These are phyloP conservation scores for Hortiboletus flavorubellus DNA, from an alignment of 768 basidiomycete genomes.

Conservation along the genomic window DNA sequence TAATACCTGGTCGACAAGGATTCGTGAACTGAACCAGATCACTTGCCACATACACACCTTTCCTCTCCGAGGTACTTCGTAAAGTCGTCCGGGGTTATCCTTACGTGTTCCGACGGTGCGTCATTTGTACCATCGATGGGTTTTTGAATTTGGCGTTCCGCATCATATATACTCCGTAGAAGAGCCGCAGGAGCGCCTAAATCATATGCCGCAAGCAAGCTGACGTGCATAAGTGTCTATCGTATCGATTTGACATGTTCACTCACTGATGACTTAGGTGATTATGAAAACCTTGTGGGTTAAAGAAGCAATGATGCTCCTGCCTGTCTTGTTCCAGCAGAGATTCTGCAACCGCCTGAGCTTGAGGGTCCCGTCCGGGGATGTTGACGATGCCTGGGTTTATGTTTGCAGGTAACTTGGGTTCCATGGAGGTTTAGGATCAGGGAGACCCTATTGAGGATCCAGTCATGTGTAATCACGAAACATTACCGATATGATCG, in stretches of 20 bases:
- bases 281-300: slow-evolving; percentile 47
- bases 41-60: slow-evolving; percentile 37
- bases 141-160: slow-evolving; percentile 36
- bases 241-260: background rate
- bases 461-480: background rate
- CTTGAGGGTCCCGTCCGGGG: slow-evolving; percentile 43
- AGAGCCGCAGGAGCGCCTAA: slow-evolving; percentile 46
- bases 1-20: slow-evolving; percentile 26
- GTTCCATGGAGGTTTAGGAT: background rate
- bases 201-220: slow-evolving; percentile 55
- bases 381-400: slow-evolving; percentile 43
- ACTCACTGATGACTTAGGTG: slow-evolving; percentile 59
- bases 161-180: slow-evolving; percentile 48
- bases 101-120: slow-evolving; percentile 6
- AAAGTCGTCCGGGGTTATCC: slow-evolving; percentile 46
- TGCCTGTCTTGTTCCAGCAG: slow-evolving; percentile 48
- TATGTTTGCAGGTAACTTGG: slow-evolving; percentile 19
- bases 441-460: background rate
- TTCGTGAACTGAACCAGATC: slow-evolving; percentile 33
- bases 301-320: slow-evolving; percentile 50
- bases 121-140: slow-evolving; percentile 38
- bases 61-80: slow-evolving; percentile 45
- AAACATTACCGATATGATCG: background rate
- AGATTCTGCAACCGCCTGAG: slow-evolving; percentile 41
- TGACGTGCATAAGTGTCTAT: slow-evolving; percentile 17